These are phyloP conservation scores for Brassica rapa DNA, from an alignment of 345 rosid genomes.

Conservation along the genomic window DNA sequence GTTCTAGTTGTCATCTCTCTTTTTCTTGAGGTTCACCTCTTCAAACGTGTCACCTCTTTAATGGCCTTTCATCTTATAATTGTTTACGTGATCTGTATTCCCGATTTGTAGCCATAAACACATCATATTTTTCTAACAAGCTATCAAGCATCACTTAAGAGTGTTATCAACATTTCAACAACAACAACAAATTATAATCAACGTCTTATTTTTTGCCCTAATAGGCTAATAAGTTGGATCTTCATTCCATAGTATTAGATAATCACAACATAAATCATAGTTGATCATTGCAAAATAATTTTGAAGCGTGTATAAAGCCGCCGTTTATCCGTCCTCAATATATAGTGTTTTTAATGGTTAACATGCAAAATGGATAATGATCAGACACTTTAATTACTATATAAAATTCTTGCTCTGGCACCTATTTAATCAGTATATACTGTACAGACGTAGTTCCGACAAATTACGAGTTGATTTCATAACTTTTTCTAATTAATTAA, in stretches of 20 bases:
- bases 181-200: not conserved
- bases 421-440: not conserved
- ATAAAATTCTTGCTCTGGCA: not conserved
- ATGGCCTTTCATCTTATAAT: slow-evolving; percentile 16
- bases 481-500: not conserved
- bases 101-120: not conserved
- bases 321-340: not conserved
- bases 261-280: not conserved
- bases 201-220: not conserved
- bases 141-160: not conserved
- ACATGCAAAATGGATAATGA: slow-evolving; percentile 16
- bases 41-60: slow-evolving; percentile 39
- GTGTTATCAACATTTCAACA: not conserved
- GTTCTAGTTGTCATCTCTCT: slow-evolving; percentile 37
- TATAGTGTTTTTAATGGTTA: not conserved
- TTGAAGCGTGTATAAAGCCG: not conserved
- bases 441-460: not conserved
- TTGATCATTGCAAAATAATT: not conserved
- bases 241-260: not conserved
- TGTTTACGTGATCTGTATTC: not conserved
- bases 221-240: not conserved
- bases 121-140: not conserved
- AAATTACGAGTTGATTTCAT: not conserved
- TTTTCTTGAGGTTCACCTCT: slow-evolving; percentile 35
- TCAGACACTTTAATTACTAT: not conserved